Evolutionary conservation across 2,329 filamentous ascomycete species (phyloP).

Genomic region (Claviceps quebecensis): DNA sequence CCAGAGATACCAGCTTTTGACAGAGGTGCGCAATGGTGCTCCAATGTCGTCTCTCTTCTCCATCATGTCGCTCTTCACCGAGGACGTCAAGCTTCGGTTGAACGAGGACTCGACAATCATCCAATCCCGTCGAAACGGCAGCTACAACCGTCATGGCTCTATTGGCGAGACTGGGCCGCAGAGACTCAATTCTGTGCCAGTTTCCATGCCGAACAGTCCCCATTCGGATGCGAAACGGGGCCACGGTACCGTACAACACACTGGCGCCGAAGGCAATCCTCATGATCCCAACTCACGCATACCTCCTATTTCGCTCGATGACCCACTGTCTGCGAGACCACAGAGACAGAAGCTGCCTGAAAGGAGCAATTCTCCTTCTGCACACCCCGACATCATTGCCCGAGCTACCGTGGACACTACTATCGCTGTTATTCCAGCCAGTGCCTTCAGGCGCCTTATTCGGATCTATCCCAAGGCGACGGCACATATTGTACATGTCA

Average conservation of each 20-base stretch:
- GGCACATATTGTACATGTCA: conserved; percentile 94
- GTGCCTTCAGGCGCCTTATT: conserved; percentile 84
- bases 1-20: conserved; percentile 86
- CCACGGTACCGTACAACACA: conserved; percentile 2
- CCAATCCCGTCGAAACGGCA: conserved; percentile 11
- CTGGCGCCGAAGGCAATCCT: conserved; percentile 9
- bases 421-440: conserved; percentile 94
- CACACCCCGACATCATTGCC: conserved; percentile 94
- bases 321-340: conserved; percentile 14
- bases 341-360: conserved; percentile 27
- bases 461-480: conserved; percentile 92
- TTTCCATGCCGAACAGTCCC: conserved; percentile 26
- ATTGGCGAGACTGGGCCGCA: conserved; percentile 9
- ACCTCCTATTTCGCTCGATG: conserved; percentile 62
- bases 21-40: conserved; percentile 93
- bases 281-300: conserved; percentile 33
- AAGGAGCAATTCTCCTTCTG: conserved; percentile 50
- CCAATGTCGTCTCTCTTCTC: conserved; percentile 98
- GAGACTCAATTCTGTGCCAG: conserved; percentile 6
- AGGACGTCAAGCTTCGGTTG: conserved; percentile 71
- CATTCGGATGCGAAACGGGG: conserved; percentile 17
- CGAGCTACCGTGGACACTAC: conserved; percentile 92
- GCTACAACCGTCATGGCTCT: conserved; percentile 16
- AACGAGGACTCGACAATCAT: conserved; percentile 41
- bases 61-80: conserved; percentile 91